Evolutionary conservation across 495 filamentous ascomycete species (phyloP), one percentile per base, ranked within the genome.

Genomic region (Annulohypoxylon nitens): DNA sequence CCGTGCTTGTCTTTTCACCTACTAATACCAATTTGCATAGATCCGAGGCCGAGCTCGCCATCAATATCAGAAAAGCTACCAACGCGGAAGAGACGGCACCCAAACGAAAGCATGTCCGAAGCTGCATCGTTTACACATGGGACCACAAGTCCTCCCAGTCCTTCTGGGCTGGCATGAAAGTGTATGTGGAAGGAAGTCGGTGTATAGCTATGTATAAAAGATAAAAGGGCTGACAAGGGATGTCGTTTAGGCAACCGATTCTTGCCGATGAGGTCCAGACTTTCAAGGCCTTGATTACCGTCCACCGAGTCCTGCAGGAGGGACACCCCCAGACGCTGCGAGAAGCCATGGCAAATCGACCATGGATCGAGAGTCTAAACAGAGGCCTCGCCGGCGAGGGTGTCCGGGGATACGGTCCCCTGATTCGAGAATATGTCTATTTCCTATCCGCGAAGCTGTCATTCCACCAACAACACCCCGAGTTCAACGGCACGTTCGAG

Each of bases 131-230:
- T 48, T 98, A 99, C 80, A 98, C 96, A 64, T 99, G 96, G 96
- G 96, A 99, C 84, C 94, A 98, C 86, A 98, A 98, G 84, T 97
- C 93, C 70, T 97, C 95, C 47, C 86, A 90, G 75, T 93, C 94
- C 76, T 99, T 99, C 84, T 99, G 96, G 96, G 90, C 93, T 54
- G 94, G 93, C 78, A 97, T 99, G 91, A 99, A 99, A 90, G 96
- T 99, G 91, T 96, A 86, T 68, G 92, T 83, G 48, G 65, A 61
- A 26, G 2, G 48, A 37, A 51, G 34, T 2, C 45, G 18, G 45
- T 41, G 18, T 62, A 47, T 61, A 30, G 36, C 4, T 8, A 39
- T 54, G 12, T 33, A 34, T 2, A 6, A 11, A 10, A 14, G 4
- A n/a, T 43, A n/a, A 5, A 2, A n/a, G 12, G 26, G 66, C 74